Base-by-base conservation (phyloP, 805 yeast species). In the Wickerhamomyces chaumierensis region DNA sequence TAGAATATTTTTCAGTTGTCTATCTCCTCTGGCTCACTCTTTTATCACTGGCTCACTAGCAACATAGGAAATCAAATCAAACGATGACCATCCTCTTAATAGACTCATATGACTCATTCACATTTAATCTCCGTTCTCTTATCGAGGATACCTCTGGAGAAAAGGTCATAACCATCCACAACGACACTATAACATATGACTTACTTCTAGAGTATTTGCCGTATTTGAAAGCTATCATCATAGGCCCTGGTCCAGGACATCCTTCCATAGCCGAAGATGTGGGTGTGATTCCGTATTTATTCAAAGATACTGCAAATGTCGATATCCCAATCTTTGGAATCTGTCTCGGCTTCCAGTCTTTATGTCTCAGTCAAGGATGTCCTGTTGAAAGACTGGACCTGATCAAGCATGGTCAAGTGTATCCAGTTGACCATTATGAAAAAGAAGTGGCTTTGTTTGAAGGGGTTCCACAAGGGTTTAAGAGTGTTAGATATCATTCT, bases 181-280 rank as follows among this genome's bases (percentile, higher is more conserved):
- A 61, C 34, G 65, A 62, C 42, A 45, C 62, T 1, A 49, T 59
- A 18, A 31, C 63, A 56, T 52, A 56, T 4, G 36, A 46, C 1
- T 65, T 64, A 25, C 62, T 81, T 36, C 47, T 48, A 5, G 42
- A 50, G 2, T 65, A 69, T 41, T 52, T 84, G 16, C 63, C 67
- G 1, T 52, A 63, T 7, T 77, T 85, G 47, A 85, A 82, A 41
- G 86, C 86, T 27, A 66, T 92, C 3, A 75, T 92, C 0, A 68
- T 92, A 8, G 98, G 98, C 0, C 99, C 99, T 0, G 99, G 99
- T 0, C 99, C 99, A 0, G 99, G 99, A 0, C 75, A 83, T 48
- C 98, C 98, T 0, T 57, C 61, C 1, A 61, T 63, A 48, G 51
- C 69, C 4, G 29, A 53, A 2, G 96, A 88, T 50, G 73, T 81